These are phyloP conservation scores for Blastocladiella britannica DNA, from an alignment of 192 early-diverging fungal species.

Conservation along the genomic window DNA sequence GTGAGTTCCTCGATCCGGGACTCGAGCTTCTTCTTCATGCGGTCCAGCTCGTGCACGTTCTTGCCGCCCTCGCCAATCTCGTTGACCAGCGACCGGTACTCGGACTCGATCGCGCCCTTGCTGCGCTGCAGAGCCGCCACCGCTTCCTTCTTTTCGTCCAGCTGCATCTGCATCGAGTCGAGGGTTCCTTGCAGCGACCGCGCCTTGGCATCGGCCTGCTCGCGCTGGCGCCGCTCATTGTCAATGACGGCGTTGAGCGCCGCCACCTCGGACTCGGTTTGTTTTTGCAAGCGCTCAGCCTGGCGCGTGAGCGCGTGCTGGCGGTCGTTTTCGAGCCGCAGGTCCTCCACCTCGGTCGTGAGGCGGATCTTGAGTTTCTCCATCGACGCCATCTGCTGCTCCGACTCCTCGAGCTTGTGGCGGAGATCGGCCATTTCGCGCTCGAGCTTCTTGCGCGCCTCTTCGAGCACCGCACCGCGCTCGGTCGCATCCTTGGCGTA, in stretches of 20 bases:
- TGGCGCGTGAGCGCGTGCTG: slow-evolving; percentile 47
- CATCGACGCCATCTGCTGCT: slow-evolving; percentile 27
- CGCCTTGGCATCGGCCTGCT: slow-evolving; percentile 33
- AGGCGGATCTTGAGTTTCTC: slow-evolving; percentile 51
- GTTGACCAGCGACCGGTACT: slow-evolving; percentile 42
- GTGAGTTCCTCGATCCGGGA: slow-evolving; percentile 31
- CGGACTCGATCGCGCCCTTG: slow-evolving; percentile 43
- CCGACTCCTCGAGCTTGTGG: slow-evolving; percentile 35
- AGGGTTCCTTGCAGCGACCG: slow-evolving; percentile 32
- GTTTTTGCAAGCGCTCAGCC: slow-evolving; percentile 36
- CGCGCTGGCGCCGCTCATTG: slow-evolving; percentile 31
- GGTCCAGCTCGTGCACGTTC: slow-evolving; percentile 57
- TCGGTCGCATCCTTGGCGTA: slow-evolving; percentile 32
- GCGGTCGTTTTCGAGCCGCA: slow-evolving; percentile 48
- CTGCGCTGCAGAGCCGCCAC: slow-evolving; percentile 28
- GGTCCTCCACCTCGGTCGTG: slow-evolving; percentile 51
- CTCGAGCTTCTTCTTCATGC: slow-evolving; percentile 37
- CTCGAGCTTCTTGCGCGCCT: slow-evolving; percentile 25
- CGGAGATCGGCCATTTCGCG: slow-evolving; percentile 46
- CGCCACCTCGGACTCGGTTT: slow-evolving; percentile 31
- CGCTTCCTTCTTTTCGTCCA: slow-evolving; percentile 33
- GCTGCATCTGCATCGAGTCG: slow-evolving; percentile 32
- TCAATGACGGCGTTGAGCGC: slow-evolving; percentile 29
- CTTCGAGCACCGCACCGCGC: slow-evolving; percentile 33
- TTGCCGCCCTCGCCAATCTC: slow-evolving; percentile 52